Percentiles rank a stretch among this genome's conserved stretches.
Evolutionary conservation across 768 basidiomycete species (phyloP).

Genomic region (Gloeostereum incarnatum): DNA sequence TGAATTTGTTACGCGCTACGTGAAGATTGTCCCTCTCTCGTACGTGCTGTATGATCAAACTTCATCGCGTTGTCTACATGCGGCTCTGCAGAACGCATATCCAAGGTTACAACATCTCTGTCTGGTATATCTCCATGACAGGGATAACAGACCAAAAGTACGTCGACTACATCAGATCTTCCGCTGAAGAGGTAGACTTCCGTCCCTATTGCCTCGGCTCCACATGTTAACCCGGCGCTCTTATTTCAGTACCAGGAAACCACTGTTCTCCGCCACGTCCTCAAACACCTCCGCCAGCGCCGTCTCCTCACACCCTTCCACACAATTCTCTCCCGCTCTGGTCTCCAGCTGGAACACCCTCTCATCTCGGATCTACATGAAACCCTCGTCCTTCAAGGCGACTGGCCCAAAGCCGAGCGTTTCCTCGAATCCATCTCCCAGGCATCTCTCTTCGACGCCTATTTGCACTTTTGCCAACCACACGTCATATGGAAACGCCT

Average conservation of each 20-base stretch:
- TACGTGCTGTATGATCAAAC: slow-evolving; percentile 22
- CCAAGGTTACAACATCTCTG: slow-evolving; percentile 67
- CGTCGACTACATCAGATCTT: slow-evolving; percentile 42
- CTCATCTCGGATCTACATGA: slow-evolving; percentile 58
- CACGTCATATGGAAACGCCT: slow-evolving; percentile 55
- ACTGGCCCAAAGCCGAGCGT: slow-evolving; percentile 50
- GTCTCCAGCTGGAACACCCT: slow-evolving; percentile 59
- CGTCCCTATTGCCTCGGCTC: neutral
- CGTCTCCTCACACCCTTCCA: slow-evolving; percentile 60
- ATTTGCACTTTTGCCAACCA: slow-evolving; percentile 48
- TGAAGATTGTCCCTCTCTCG: slow-evolving; percentile 74
- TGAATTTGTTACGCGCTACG: slow-evolving; percentile 52
- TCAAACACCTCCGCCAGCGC: slow-evolving; percentile 72
- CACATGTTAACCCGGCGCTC: neutral
- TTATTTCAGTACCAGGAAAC: slow-evolving; percentile 53
- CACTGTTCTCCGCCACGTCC: slow-evolving; percentile 52
- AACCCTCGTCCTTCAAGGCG: slow-evolving; percentile 53
- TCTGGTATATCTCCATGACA: slow-evolving; percentile 62
- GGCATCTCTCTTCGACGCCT: slow-evolving; percentile 52
- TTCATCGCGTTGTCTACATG: neutral
- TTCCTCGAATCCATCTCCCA: slow-evolving; percentile 39
- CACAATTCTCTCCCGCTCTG: slow-evolving; percentile 44
- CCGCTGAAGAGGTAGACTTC: slow-evolving; percentile 53
- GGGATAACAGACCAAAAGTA: slow-evolving; percentile 49
- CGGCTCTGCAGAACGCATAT: slow-evolving; percentile 46